Evolutionary conservation across 2,329 filamentous ascomycete species (phyloP), one percentile per base, ranked within the genome.

Genomic region (Fusarium tanahbumbuense): DNA sequence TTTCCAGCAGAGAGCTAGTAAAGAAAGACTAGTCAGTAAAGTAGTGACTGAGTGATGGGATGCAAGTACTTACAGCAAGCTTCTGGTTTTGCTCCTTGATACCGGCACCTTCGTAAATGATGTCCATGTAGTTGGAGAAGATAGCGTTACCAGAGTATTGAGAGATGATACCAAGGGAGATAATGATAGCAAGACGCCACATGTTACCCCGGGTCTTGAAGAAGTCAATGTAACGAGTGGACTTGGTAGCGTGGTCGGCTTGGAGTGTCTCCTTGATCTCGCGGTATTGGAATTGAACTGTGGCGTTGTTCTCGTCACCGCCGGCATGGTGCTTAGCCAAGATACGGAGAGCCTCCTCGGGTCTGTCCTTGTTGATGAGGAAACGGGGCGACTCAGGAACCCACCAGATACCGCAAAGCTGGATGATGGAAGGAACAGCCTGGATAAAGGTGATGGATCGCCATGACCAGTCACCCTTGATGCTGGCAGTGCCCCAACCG

Each of bases 111-210:
- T 84, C 80, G 78, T 90, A 90, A 68, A 92, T 84, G 60, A 85
- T 82, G 63, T 88, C 86, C 73, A 89, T 88, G 77, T 91, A 91
- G 79, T 91, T 91, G 67, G 85, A 88, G 75, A 92, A 88, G 3
- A 92, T 80, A 20, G 87, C 89, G 75, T 91, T 92, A 46, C 90
- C 89, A 55, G 86, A 88, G 80, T 90, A 91, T 78, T 92, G 89
- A 3, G 88, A 90, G 75, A 91, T 90, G 71, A 91, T 79, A 73
- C 88, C 89, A 20, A 92, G 83, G 1, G 87, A 90, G 44, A 90
- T 77, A 44, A 91, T 82, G 58, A 92, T 86, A 49, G 86, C 82
- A 46, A 92, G 81, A 13, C 90, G 84, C 82, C 89, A 89, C 55
- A 88, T 83, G 81, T 92, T 91, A 28, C 89, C 89, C 72, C 82